A percentile compares a stretch with the other conserved stretches of the same genome.
Evolutionary conservation across 441 rosid species (phyloP).

Genomic region (Adansonia rubrostipa): DNA sequence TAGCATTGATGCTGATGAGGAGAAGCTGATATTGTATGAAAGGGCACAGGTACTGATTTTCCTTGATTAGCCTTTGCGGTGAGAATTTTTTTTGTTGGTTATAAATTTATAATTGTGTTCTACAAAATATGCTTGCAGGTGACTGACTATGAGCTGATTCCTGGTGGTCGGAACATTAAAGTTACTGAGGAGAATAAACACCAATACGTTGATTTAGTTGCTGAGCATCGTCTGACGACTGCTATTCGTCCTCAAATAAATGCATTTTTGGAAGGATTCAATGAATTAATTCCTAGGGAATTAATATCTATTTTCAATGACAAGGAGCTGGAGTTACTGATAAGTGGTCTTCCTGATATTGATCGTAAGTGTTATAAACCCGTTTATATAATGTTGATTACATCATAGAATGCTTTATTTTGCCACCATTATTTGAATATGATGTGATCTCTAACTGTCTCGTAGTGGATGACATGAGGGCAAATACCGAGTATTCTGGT

Average conservation of each 20-base stretch:
- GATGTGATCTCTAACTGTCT: constrained; percentile 21
- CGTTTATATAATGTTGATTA: constrained; percentile 14
- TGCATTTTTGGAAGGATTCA: constrained; percentile 90
- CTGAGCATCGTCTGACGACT: constrained; percentile 89
- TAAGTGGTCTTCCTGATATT: constrained; percentile 96
- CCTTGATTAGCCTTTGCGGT: not conserved
- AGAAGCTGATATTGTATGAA: constrained; percentile 85
- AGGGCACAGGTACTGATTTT: constrained; percentile 60
- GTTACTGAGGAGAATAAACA: constrained; percentile 95
- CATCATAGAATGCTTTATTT: constrained; percentile 1
- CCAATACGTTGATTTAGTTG: constrained; percentile 83
- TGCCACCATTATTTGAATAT: constrained; percentile 17
- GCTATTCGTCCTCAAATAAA: constrained; percentile 96
- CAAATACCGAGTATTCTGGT: constrained; percentile 89
- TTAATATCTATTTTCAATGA: constrained; percentile 85
- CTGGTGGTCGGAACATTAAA: constrained; percentile 83
- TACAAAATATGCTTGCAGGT: constrained; percentile 55
- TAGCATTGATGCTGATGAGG: constrained; percentile 98
- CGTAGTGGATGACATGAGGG: constrained; percentile 94
- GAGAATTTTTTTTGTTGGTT: not conserved
- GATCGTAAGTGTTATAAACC: constrained; percentile 62
- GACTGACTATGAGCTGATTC: constrained; percentile 89
- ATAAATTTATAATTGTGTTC: constrained; percentile 16
- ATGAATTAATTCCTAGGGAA: constrained; percentile 72
- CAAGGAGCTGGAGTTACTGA: constrained; percentile 90